Evolutionary conservation across 495 filamentous ascomycete species (phyloP).

Genomic region (Penicillium roqueforti): DNA sequence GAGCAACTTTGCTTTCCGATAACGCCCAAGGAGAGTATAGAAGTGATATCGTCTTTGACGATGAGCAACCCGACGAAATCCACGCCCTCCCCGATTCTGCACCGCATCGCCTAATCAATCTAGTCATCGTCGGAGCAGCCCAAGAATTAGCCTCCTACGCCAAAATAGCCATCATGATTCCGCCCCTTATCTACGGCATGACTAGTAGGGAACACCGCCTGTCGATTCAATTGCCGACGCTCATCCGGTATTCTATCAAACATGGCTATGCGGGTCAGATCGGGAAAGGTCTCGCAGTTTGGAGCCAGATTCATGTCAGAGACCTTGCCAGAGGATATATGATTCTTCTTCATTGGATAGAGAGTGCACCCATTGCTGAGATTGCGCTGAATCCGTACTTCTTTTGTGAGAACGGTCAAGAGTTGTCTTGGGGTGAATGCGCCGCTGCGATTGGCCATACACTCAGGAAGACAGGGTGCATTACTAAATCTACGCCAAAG

Average conservation of each 20-base stretch:
- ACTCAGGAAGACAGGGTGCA: conserved; percentile 14
- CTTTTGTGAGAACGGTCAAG: conserved; percentile 37
- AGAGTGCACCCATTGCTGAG: conserved; percentile 10
- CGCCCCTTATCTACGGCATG: conserved; percentile 33
- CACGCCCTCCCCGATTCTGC: conserved; percentile 33
- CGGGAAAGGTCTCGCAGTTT: conserved; percentile 26
- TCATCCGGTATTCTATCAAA: conserved; percentile 32
- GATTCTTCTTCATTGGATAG: conserved; percentile 31
- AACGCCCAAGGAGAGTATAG: conserved; percentile 14
- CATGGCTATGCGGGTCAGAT: conserved; percentile 29
- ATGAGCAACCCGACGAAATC: conserved; percentile 26
- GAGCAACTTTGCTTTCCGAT: conserved; percentile 25
- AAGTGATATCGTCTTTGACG: conserved; percentile 32
- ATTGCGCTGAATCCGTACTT: conserved; percentile 31
- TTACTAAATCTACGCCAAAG: not conserved
- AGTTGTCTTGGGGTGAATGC: conserved; percentile 25
- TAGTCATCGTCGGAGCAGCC: conserved; percentile 30
- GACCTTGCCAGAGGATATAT: conserved; percentile 29
- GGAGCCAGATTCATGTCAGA: conserved; percentile 28
- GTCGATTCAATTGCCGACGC: conserved; percentile 31
- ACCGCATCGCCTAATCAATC: conserved; percentile 38
- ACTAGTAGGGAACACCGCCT: conserved; percentile 22
- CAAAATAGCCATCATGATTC: conserved; percentile 35
- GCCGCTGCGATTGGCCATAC: conserved; percentile 24
- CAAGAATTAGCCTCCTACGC: conserved; percentile 30